Conservation (phyloP, 306 rosid genomes). For the Astragalus membranaceus region DNA sequence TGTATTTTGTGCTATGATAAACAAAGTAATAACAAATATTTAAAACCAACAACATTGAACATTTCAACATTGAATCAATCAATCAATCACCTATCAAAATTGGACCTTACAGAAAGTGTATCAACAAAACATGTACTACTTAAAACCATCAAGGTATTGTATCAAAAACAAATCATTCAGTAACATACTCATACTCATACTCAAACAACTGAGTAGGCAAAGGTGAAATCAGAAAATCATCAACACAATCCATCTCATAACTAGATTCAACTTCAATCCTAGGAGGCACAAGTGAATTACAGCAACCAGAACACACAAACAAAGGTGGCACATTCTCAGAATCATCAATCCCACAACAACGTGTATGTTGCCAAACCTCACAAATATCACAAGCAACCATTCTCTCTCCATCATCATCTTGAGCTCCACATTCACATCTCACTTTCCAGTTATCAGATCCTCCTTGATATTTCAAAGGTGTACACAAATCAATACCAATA, state of each 20-base stretch:
- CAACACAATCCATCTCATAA: constrained; percentile 23
- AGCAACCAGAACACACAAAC: constrained; percentile 64
- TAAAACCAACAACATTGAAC: neutral
- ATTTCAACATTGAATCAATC: neutral
- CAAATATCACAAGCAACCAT: constrained; percentile 91
- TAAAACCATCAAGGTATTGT: neutral
- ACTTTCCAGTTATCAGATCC: constrained; percentile 72
- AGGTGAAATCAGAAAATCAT: constrained; percentile 21
- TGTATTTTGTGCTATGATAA: too few relatives aligned
- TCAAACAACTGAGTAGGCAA: constrained; percentile 25
- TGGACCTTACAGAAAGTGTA: neutral
- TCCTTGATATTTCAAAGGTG: constrained; percentile 54
- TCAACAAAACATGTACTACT: neutral
- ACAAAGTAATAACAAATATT: neutral
- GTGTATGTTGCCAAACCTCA: constrained; percentile 83
- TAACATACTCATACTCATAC: constrained; percentile 20
- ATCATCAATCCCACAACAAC: constrained; percentile 66
- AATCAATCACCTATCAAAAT: neutral
- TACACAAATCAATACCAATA: constrained; percentile 35
- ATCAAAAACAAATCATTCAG: neutral
- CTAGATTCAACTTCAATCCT: constrained; percentile 20
- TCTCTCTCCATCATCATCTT: constrained; percentile 85
- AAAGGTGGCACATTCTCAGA: constrained; percentile 58
- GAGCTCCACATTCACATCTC: constrained; percentile 77
- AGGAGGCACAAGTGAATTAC: constrained; percentile 45